Conservation (phyloP, 2,329 filamentous ascomycete genomes). For the Colletotrichum godetiae region DNA sequence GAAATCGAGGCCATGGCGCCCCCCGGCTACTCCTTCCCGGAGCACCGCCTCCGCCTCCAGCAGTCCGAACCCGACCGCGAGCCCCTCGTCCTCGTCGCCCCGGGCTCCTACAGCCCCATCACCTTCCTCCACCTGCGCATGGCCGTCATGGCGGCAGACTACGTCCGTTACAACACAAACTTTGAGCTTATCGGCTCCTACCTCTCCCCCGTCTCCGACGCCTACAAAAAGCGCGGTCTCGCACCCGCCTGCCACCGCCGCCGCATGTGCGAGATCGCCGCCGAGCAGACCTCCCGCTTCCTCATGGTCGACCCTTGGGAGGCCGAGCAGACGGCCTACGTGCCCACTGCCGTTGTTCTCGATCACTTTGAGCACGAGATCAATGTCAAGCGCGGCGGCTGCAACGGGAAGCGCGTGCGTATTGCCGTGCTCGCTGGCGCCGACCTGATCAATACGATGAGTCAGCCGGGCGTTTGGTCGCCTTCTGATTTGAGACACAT, state of each 20-base stretch:
- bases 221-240: conserved; percentile 83
- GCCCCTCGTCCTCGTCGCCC: conserved; percentile 76
- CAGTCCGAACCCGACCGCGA: conserved; percentile 67
- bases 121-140: conserved; percentile 85
- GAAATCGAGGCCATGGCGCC: conserved; percentile 37
- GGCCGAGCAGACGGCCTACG: conserved; percentile 85
- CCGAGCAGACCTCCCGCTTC: conserved; percentile 79
- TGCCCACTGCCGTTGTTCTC: conserved; percentile 88
- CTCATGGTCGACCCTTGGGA: conserved; percentile 92
- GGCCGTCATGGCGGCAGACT: conserved; percentile 89
- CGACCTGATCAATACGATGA: conserved; percentile 81
- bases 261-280: conserved; percentile 88
- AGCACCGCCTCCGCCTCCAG: conserved; percentile 66
- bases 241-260: conserved; percentile 79
- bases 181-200: conserved; percentile 92
- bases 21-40: conserved; percentile 68
- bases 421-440: conserved; percentile 87
- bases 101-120: conserved; percentile 79
- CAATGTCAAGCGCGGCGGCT: conserved; percentile 82
- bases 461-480: conserved; percentile 81
- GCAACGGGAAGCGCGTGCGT: conserved; percentile 74
- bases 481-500: conserved; percentile 89
- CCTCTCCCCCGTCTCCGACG: conserved; percentile 76
- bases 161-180: conserved; percentile 74
- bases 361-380: conserved; percentile 94